Evolutionary conservation across 139 green algal species (phyloP).

Genomic region (Chlamydomonas sp.): DNA sequence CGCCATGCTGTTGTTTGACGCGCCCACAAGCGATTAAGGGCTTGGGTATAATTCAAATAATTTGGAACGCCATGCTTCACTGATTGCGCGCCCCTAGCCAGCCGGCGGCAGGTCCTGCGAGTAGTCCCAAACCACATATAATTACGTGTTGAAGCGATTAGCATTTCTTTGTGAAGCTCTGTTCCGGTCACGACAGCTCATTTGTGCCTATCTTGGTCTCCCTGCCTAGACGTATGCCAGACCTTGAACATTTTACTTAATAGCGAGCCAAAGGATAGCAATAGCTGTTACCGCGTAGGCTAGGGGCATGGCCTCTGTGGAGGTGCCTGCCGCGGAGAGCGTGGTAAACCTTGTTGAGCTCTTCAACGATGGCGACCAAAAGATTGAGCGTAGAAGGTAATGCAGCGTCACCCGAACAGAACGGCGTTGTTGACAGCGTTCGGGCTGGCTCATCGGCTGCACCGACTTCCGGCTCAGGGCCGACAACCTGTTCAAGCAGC

Average conservation of each 20-base stretch:
- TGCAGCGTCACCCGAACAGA: neutral
- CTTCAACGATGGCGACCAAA: conserved; percentile 24
- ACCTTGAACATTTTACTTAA: neutral
- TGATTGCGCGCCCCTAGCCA: too few relatives aligned
- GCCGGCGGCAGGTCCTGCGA: too few relatives aligned
- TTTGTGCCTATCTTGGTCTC: neutral
- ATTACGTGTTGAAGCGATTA: neutral
- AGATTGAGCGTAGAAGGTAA: conserved; percentile 43
- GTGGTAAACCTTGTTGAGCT: conserved; percentile 35
- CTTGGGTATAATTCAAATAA: too few relatives aligned
- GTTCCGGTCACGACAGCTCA: neutral
- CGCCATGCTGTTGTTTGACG: too few relatives aligned
- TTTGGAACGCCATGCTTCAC: too few relatives aligned
- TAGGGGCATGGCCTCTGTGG: neutral
- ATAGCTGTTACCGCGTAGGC: neutral
- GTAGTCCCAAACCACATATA: neutral
- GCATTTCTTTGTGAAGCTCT: neutral
- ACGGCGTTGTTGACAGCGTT: neutral
- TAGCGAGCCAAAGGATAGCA: neutral
- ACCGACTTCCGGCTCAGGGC: conserved; percentile 54
- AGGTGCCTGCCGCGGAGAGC: neutral
- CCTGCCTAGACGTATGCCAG: neutral
- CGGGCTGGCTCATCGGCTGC: neutral
- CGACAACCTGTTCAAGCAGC: conserved; percentile 81
- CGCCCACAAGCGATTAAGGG: too few relatives aligned